Conservation (phyloP, 1,139 yeast species). For the Wickerhamomyces sp. region DNA sequence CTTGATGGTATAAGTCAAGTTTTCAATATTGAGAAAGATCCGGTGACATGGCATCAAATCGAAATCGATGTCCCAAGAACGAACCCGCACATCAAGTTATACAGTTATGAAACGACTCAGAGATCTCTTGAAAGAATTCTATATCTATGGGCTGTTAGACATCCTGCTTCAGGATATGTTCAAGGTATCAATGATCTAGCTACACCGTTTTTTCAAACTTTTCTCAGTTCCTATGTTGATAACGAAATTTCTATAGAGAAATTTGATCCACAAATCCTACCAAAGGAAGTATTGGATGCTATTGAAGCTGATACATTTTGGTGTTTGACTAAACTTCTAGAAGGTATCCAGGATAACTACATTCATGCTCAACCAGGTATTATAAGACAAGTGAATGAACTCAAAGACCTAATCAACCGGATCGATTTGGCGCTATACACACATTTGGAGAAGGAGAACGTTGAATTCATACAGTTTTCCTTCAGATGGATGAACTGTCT, state of each 20-base stretch:
- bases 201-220: slow-evolving; percentile 91
- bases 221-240: slow-evolving; percentile 60
- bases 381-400: slow-evolving; percentile 78
- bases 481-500: slow-evolving; percentile 99
- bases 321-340: slow-evolving; percentile 87
- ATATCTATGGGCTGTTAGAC: slow-evolving; percentile 94
- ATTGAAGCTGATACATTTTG: slow-evolving; percentile 96
- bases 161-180: slow-evolving; percentile 98
- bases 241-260: slow-evolving; percentile 38
- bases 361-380: slow-evolving; percentile 99
- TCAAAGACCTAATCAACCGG: slow-evolving; percentile 70
- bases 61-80: slow-evolving; percentile 95
- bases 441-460: slow-evolving; percentile 74
- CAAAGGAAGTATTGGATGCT: slow-evolving; percentile 47
- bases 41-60: slow-evolving; percentile 90
- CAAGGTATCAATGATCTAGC: slow-evolving; percentile 96
- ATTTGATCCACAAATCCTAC: slow-evolving; percentile 60
- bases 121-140: slow-evolving; percentile 72
- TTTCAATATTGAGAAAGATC: slow-evolving; percentile 59
- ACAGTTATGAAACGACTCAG: slow-evolving; percentile 67
- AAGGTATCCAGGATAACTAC: slow-evolving; percentile 93
- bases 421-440: slow-evolving; percentile 69
- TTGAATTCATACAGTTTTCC: slow-evolving; percentile 90
- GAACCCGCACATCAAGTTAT: slow-evolving; percentile 76
- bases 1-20: slow-evolving; percentile 59